Conservation (phyloP, 2,329 filamentous ascomycete genomes). For the Colletotrichum abscissum region DNA sequence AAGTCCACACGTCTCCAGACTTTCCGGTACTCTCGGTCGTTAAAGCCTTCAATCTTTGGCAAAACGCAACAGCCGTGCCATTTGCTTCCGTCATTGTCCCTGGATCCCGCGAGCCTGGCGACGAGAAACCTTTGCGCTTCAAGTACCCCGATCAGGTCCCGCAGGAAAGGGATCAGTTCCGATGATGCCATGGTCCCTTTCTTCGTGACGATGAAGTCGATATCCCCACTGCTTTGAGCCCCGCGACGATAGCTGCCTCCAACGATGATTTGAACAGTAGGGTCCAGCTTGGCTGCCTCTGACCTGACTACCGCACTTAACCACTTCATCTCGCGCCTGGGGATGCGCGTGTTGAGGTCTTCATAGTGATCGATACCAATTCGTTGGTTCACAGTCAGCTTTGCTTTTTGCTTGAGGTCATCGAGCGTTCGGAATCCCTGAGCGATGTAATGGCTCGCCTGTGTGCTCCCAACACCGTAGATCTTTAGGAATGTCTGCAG, state of each 20-base stretch:
- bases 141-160: constrained; percentile 71
- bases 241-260: constrained; percentile 90
- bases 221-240: constrained; percentile 78
- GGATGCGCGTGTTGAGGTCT: constrained; percentile 84
- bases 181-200: constrained; percentile 61
- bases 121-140: constrained; percentile 74
- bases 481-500: constrained; percentile 80
- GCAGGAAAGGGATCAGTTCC: constrained; percentile 72
- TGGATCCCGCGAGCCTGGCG: constrained; percentile 71
- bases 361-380: constrained; percentile 83
- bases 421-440: constrained; percentile 80
- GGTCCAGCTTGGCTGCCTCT: constrained; percentile 70
- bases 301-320: constrained; percentile 74
- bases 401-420: constrained; percentile 72
- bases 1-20: constrained; percentile 88
- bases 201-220: constrained; percentile 87
- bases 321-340: constrained; percentile 77
- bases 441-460: constrained; percentile 81
- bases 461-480: constrained; percentile 79
- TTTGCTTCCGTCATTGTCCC: constrained; percentile 72
- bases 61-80: constrained; percentile 90
- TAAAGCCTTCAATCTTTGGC: constrained; percentile 55
- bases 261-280: constrained; percentile 75
- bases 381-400: constrained; percentile 75
- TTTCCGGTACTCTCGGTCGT: constrained; percentile 47